Conservation (phyloP, 2,329 filamentous ascomycete species). For the Aspergillus tanneri region DNA sequence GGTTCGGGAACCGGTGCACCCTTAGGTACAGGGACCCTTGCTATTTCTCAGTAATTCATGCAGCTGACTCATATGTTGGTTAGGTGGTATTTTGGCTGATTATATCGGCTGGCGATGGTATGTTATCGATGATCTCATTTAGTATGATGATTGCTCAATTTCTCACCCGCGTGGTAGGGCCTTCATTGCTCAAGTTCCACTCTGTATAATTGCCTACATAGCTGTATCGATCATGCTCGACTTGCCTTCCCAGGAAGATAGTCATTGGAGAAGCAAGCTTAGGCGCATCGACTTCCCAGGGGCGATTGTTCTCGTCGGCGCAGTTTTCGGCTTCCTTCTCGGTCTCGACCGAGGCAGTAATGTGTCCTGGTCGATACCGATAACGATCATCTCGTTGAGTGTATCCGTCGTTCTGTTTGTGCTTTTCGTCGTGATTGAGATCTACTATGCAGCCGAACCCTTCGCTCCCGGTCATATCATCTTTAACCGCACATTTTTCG, state of each 20-base stretch:
- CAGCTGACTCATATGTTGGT: not conserved
- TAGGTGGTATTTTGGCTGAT: slow-evolving; percentile 66
- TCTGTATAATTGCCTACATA: slow-evolving; percentile 65
- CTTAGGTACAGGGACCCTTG: slow-evolving; percentile 47
- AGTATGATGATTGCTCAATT: not conserved
- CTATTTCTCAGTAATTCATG: not conserved
- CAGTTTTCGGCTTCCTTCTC: slow-evolving; percentile 65
- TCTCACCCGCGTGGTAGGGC: slow-evolving; percentile 50
- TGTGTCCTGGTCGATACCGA: slow-evolving; percentile 61
- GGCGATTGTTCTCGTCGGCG: slow-evolving; percentile 63
- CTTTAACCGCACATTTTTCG: slow-evolving; percentile 64
- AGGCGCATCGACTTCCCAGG: slow-evolving; percentile 71
- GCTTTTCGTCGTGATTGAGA: slow-evolving; percentile 68
- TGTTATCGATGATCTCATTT: slow-evolving; percentile 19
- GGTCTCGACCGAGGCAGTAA: slow-evolving; percentile 74
- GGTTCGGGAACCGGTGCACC: slow-evolving; percentile 70
- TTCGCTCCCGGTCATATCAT: slow-evolving; percentile 75
- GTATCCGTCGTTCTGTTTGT: slow-evolving; percentile 60
- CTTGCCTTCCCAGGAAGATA: slow-evolving; percentile 57
- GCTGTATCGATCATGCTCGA: slow-evolving; percentile 64
- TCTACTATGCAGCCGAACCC: slow-evolving; percentile 65
- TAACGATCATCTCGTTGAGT: slow-evolving; percentile 59
- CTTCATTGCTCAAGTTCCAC: slow-evolving; percentile 68
- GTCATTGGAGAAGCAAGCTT: slow-evolving; percentile 66
- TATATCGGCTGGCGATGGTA: slow-evolving; percentile 73